Evolutionary conservation across 75 land plant species (phyloP).

Genomic region (Sequoiadendron giganteum): DNA sequence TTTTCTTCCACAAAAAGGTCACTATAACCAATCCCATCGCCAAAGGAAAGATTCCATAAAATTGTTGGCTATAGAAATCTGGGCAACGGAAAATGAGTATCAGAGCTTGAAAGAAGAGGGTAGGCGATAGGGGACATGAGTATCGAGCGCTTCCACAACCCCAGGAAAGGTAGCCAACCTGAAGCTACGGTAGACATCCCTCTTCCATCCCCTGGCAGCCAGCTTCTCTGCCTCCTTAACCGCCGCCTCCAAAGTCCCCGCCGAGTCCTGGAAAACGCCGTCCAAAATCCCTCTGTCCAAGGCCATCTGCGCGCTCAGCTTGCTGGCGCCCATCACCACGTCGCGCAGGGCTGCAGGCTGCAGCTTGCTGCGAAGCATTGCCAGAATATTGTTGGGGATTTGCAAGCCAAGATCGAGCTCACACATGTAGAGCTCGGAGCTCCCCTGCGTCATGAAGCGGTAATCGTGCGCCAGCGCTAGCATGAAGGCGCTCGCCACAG

Average conservation of each 20-base stretch:
- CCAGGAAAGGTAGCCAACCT: constrained; percentile 28
- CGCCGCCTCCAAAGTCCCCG: constrained; percentile 31
- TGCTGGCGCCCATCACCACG: constrained; percentile 23
- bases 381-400: constrained; percentile 17
- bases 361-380: constrained; percentile 26
- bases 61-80: not conserved
- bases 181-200: constrained; percentile 18
- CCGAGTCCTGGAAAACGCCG: constrained; percentile 12
- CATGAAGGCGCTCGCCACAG: constrained; percentile 40
- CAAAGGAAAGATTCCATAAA: not conserved
- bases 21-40: not conserved
- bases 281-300: constrained; percentile 26
- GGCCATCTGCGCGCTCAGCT: constrained; percentile 20
- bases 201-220: constrained; percentile 31
- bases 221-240: constrained; percentile 22
- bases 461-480: constrained; percentile 52
- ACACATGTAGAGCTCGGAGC: constrained; percentile 39
- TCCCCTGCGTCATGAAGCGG: constrained; percentile 33
- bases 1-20: not conserved
- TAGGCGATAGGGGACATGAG: not conserved
- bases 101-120: not conserved
- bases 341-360: constrained; percentile 24
- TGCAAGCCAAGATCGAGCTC: constrained; percentile 26
- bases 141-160: constrained; percentile 6
- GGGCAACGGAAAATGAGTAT: not conserved